phyloP scores from a whole-genome alignment of 176 grass and related monocot genomes.

The Bolboschoenus planiculmis region DNA sequence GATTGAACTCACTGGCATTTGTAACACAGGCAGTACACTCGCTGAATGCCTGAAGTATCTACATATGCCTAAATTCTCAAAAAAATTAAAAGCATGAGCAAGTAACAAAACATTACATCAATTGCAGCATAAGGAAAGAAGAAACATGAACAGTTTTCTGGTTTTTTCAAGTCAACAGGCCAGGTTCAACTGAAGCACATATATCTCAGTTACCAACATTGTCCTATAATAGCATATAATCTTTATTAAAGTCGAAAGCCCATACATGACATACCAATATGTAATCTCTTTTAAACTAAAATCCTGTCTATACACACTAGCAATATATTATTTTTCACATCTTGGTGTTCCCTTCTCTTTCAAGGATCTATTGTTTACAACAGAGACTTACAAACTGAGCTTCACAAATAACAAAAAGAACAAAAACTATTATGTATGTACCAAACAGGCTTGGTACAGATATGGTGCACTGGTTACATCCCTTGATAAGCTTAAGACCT shows the following conservation, averaged over 20 bases:
- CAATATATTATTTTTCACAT: not conserved
- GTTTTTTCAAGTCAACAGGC: not conserved
- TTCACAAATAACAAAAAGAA: not conserved
- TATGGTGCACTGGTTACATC: not conserved
- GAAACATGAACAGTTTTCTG: not conserved
- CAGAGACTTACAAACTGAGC: not conserved
- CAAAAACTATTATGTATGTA: not conserved
- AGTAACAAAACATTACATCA: not conserved
- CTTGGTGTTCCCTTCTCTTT: not conserved
- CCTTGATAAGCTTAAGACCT: not conserved
- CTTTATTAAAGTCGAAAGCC: too few relatives aligned
- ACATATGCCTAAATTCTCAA: conserved; percentile 62
- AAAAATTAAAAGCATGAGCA: conserved; percentile 24
- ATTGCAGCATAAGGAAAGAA: not conserved
- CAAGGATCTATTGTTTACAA: not conserved
- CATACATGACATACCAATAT: not conserved
- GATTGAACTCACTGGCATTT: conserved; percentile 67
- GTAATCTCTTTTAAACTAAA: too few relatives aligned
- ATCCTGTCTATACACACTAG: too few relatives aligned
- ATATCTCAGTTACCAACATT: not conserved
- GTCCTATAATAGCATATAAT: too few relatives aligned
- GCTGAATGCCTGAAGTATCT: conserved; percentile 90
- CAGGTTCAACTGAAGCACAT: not conserved
- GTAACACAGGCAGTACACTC: conserved; percentile 77
- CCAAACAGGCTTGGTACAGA: not conserved